Evolutionary conservation across 495 filamentous ascomycete genomes (phyloP).

Genomic region (Hyaloscypha hepaticicola): DNA sequence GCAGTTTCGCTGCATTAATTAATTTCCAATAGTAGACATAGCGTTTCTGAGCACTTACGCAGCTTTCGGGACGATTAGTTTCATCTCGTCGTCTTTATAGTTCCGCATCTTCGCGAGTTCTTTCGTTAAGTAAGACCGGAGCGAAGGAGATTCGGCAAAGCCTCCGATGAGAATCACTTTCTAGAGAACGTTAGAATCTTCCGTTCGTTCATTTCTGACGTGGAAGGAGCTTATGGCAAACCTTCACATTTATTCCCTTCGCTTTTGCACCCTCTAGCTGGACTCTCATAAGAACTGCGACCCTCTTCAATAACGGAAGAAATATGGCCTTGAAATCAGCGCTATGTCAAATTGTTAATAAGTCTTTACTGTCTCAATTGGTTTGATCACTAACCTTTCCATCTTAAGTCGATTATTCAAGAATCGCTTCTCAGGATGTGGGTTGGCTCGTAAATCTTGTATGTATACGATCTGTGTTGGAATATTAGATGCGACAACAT

Average conservation of each 20-base stretch:
- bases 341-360: neutral
- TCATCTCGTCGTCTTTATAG: neutral
- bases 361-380: neutral
- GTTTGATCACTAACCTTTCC: neutral
- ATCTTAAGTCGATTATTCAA: neutral
- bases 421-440: neutral
- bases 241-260: neutral
- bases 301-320: neutral
- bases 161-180: constrained; percentile 37
- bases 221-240: neutral
- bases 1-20: constrained; percentile 25
- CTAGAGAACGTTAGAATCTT: constrained; percentile 15
- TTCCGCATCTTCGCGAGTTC: constrained; percentile 5
- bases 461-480: neutral
- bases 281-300: neutral
- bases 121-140: constrained; percentile 11
- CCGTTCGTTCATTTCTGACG: neutral
- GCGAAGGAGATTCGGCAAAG: constrained; percentile 32
- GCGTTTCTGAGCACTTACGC: constrained; percentile 8
- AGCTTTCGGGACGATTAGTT: constrained; percentile 3
- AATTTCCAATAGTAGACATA: constrained; percentile 2
- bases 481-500: neutral
- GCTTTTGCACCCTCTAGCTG: neutral
- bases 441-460: neutral
- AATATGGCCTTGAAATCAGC: neutral